A percentile compares a stretch with the other conserved stretches of the same genome.
Evolutionary conservation across 2,329 filamentous ascomycete genomes (phyloP).

Genomic region (Colletotrichum noveboracense): DNA sequence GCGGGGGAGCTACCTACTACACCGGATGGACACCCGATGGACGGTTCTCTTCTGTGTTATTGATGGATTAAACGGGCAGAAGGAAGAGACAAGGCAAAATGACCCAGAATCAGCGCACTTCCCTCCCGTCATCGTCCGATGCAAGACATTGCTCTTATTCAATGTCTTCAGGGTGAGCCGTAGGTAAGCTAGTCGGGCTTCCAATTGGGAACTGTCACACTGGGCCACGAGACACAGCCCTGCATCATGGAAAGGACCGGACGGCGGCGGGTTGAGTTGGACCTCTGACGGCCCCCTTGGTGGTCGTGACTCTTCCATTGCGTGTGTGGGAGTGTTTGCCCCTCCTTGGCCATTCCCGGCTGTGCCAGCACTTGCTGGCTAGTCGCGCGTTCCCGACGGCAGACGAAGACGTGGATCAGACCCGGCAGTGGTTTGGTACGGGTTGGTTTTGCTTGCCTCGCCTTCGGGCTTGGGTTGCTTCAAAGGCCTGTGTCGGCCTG

Average conservation of each 20-base stretch:
- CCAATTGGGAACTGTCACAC: not conserved
- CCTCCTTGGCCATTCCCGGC: not conserved
- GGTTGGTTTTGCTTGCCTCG: not conserved
- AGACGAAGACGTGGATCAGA: slow-evolving; percentile 11
- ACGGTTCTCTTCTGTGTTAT: not conserved
- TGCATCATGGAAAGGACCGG: not conserved
- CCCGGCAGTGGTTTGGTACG: not conserved
- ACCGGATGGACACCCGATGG: not conserved
- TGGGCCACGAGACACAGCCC: slow-evolving; percentile 11
- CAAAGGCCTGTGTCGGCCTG: slow-evolving; percentile 10
- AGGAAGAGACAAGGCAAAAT: not conserved
- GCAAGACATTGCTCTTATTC: not conserved
- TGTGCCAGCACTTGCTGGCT: slow-evolving; percentile 14
- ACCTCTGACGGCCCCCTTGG: not conserved
- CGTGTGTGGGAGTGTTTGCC: not conserved
- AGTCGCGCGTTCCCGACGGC: not conserved
- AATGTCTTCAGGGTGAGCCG: not conserved
- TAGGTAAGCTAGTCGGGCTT: not conserved
- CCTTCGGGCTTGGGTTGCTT: not conserved
- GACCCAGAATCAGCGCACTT: slow-evolving; percentile 11
- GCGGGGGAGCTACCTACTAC: not conserved
- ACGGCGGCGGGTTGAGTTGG: not conserved
- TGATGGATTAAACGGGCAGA: slow-evolving; percentile 9
- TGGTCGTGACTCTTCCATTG: not conserved
- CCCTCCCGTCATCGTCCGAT: slow-evolving; percentile 16